Base-by-base conservation (phyloP, 257 asterid genomes). In the Capsicum baccatum region DNA sequence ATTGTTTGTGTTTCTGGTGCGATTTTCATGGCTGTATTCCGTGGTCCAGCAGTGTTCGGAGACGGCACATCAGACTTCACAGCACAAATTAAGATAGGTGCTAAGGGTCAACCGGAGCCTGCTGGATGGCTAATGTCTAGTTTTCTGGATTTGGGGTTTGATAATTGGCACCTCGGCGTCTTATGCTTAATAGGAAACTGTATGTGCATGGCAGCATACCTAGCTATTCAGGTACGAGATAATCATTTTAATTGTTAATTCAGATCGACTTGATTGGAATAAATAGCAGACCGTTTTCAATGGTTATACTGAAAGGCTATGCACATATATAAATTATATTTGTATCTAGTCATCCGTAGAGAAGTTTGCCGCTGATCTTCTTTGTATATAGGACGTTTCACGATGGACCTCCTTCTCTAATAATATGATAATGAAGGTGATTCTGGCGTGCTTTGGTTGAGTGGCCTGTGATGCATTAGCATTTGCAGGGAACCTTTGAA, bases 151-250 rank as follows among this genome's bases (percentile, higher is more conserved):
- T 78, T 89, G 39, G 97, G 98, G 60, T 84, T 97, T 33, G 97
- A 94, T 87, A 86, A 84, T 85, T 97, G 98, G 98, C 95, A 94
- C 88, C 86, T 97, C 8, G 99, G 99, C 35, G 98, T 94, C 80
- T 81, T 97, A 85, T 97, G 98, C 88, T 89, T 97, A 64, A 90
- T 95, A 69, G 99, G 98, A 85, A 95, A 97, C 90, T 97, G 99
- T 88, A 90, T 95, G 92, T 93, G 98, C 87, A 90, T 95, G 98
- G 97, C 98, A 42, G 88, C 95, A 66, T 97, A 91, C 89, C 88
- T 97, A 63, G 92, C 98, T 80, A 84, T 95, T 91, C 99, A 95
- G 97, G 99, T 97, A 69, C 79, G 8, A 62, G 35, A 58, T 33
- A 73, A 16, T 84, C 37, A 48, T 16, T 47, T 44, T 17, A 57